These are phyloP conservation scores for Malania oleifera DNA, from an alignment of 164 flowering plant species.

Conservation along the genomic window DNA sequence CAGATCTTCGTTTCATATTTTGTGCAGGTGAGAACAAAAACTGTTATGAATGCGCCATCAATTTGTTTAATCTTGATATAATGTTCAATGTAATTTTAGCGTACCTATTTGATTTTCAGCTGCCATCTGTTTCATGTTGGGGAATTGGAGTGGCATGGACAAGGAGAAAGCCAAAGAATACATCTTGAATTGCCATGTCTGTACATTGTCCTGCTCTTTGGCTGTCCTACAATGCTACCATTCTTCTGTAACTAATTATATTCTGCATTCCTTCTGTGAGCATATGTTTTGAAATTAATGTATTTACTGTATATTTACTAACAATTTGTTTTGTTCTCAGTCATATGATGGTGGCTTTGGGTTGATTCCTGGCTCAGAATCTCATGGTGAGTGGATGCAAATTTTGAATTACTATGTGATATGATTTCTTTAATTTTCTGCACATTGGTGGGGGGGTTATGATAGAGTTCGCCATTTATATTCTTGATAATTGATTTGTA, in stretches of 20 bases:
- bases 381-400: conserved; percentile 80
- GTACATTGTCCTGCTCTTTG: not conserved
- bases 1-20: conserved; percentile 79
- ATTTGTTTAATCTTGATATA: not conserved
- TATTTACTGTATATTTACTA: conserved; percentile 1
- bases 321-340: conserved; percentile 31
- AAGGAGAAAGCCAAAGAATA: conserved; percentile 73
- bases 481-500: no score
- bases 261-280: not conserved
- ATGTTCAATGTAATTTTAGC: conserved; percentile 1
- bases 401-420: conserved; percentile 3
- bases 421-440: not conserved
- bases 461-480: not conserved
- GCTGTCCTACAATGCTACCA: not conserved
- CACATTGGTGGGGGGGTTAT: not conserved
- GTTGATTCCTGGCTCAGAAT: conserved; percentile 83
- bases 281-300: not conserved
- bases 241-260: not conserved
- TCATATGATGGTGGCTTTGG: conserved; percentile 99
- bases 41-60: not conserved
- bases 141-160: conserved; percentile 90
- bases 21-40: conserved; percentile 74
- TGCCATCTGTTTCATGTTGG: conserved; percentile 77
- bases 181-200: conserved; percentile 80
- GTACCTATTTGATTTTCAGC: conserved; percentile 42